Percentiles rank a stretch among this genome's conserved stretches.
phyloP scores from a whole-genome alignment of 75 land plant genomes.

The Ceratopteris richardii region DNA sequence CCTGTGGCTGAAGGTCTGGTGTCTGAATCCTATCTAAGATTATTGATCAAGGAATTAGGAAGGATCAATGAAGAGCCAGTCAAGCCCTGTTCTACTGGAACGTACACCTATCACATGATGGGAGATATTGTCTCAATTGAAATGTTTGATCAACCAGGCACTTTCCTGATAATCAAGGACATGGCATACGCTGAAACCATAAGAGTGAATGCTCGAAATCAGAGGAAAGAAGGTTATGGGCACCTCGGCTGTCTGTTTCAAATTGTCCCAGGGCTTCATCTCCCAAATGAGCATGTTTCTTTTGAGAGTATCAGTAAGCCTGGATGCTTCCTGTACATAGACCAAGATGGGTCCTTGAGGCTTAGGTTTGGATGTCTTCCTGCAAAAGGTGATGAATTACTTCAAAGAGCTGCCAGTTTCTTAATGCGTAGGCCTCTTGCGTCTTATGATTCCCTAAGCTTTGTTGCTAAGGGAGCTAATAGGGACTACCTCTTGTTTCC shows the following conservation, averaged over 20 bases:
- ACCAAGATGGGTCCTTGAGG: neutral
- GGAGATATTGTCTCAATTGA: slow-evolving; percentile 50
- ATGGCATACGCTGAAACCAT: slow-evolving; percentile 19
- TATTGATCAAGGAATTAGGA: neutral
- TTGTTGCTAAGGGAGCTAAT: slow-evolving; percentile 48
- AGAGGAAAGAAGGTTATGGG: neutral
- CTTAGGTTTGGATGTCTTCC: slow-evolving; percentile 28
- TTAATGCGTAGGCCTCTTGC: slow-evolving; percentile 32
- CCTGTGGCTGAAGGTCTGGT: neutral
- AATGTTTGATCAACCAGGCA: slow-evolving; percentile 65
- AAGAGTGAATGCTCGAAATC: neutral
- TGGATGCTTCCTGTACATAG: slow-evolving; percentile 34
- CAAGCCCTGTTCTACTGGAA: neutral
- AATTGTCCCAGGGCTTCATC: slow-evolving; percentile 41
- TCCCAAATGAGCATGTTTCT: slow-evolving; percentile 33
- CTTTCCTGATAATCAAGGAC: slow-evolving; percentile 36
- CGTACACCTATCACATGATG: neutral
- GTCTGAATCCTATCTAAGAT: neutral
- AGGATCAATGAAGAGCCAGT: neutral
- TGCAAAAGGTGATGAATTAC: slow-evolving; percentile 12
- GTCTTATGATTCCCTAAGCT: slow-evolving; percentile 75
- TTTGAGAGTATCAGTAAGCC: slow-evolving; percentile 38
- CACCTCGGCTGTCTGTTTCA: slow-evolving; percentile 29
- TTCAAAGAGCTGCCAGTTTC: slow-evolving; percentile 45
- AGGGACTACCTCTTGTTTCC: slow-evolving; percentile 58